These are phyloP conservation scores for Ampelomyces quisqualis DNA, from an alignment of 2,329 filamentous ascomycete genomes.

Conservation along the genomic window DNA sequence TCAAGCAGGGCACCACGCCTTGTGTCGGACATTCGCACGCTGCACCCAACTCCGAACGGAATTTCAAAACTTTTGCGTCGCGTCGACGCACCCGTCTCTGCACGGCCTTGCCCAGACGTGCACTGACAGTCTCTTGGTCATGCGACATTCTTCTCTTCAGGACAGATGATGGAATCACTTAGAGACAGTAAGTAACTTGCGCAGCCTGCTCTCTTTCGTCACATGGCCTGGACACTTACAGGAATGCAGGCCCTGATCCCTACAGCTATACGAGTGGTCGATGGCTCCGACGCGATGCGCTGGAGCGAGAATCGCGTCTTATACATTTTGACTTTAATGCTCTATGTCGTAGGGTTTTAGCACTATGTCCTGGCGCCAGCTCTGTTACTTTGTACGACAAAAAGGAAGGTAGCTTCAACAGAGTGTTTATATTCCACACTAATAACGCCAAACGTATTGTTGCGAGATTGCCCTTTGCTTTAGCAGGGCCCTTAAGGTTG, in stretches of 20 bases:
- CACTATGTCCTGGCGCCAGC: conserved; percentile 41
- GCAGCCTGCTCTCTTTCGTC: conserved; percentile 6
- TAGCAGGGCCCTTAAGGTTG: conserved; percentile 43
- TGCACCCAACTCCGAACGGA: conserved; percentile 8
- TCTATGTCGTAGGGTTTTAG: conserved; percentile 42
- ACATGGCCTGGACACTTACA: conserved; percentile 5
- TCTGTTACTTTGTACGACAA: conserved; percentile 44
- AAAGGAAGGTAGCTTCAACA: conserved; percentile 49
- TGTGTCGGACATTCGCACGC: conserved; percentile 8
- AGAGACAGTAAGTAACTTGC: conserved; percentile 8
- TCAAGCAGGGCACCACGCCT: conserved; percentile 10
- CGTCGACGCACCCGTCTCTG: neutral
- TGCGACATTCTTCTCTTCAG: conserved; percentile 11
- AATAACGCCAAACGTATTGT: conserved; percentile 44
- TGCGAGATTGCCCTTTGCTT: conserved; percentile 46
- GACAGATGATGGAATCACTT: conserved; percentile 5
- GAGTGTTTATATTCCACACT: conserved; percentile 47
- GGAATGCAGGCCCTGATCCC: conserved; percentile 14
- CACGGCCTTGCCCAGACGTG: neutral
- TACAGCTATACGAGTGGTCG: conserved; percentile 30
- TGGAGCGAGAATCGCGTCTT: conserved; percentile 40
- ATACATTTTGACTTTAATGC: conserved; percentile 46
- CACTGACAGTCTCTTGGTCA: conserved; percentile 7
- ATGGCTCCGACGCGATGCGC: conserved; percentile 43
- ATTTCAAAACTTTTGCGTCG: conserved; percentile 9